Percentiles rank a stretch among this genome's conserved stretches.
Evolutionary conservation across 2,329 filamentous ascomycete species (phyloP).

Genomic region (Phialemonium atrogriseum): DNA sequence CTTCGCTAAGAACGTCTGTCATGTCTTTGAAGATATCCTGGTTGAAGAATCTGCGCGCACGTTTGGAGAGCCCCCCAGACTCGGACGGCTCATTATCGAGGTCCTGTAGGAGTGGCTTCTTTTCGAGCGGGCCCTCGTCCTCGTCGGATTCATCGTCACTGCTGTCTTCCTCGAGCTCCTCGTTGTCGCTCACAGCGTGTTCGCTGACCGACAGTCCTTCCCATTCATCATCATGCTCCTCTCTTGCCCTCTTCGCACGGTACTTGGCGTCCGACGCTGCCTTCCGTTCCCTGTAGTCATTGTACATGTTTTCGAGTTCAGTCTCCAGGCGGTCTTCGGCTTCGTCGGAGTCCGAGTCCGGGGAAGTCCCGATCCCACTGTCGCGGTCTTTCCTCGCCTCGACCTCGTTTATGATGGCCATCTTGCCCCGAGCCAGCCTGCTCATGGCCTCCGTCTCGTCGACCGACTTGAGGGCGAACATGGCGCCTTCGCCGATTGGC

Average conservation of each 20-base stretch:
- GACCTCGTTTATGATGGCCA: constrained; percentile 57
- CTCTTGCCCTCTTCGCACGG: constrained; percentile 79
- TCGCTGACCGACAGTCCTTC: constrained; percentile 72
- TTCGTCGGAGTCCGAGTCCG: constrained; percentile 58
- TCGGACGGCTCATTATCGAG: constrained; percentile 45
- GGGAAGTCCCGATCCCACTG: constrained; percentile 45
- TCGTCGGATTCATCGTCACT: constrained; percentile 51
- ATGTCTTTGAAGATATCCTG: constrained; percentile 91
- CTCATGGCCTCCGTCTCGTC: constrained; percentile 66
- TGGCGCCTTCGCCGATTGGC: constrained; percentile 68
- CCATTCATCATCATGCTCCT: constrained; percentile 81
- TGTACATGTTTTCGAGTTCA: constrained; percentile 82
- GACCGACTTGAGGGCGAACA: constrained; percentile 78
- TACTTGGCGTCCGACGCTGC: constrained; percentile 78
- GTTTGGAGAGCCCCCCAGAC: constrained; percentile 63
- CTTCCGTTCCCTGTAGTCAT: constrained; percentile 72
- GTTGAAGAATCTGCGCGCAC: constrained; percentile 83
- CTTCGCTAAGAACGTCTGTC: constrained; percentile 51
- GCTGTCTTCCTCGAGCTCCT: constrained; percentile 51
- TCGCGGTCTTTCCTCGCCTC: constrained; percentile 51
- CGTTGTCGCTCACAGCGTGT: constrained; percentile 48
- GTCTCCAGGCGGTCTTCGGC: constrained; percentile 76
- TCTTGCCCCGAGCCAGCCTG: constrained; percentile 68
- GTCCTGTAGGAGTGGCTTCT: constrained; percentile 50
- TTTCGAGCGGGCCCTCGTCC: constrained; percentile 36